Conservation (phyloP, 305 asterid genomes). For the Solanum hybrid region DNA sequence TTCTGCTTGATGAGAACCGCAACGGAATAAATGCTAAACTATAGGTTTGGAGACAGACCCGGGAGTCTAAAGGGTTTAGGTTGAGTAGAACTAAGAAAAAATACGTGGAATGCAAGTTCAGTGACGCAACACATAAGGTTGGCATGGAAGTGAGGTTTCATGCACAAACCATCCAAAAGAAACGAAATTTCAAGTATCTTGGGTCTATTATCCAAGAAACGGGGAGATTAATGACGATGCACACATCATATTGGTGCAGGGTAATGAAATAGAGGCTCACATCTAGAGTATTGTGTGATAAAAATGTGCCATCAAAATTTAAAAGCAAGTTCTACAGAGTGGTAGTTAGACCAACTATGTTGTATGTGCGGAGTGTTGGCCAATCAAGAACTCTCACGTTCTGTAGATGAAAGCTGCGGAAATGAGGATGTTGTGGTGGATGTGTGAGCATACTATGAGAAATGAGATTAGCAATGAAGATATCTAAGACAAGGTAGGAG, state of each 20-base stretch:
- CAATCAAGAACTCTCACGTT: neutral
- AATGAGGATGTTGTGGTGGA: neutral
- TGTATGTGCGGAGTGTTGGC: neutral
- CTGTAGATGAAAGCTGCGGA: neutral
- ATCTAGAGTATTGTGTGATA: neutral
- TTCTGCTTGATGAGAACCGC: neutral
- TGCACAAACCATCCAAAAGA: neutral
- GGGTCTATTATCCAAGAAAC: neutral
- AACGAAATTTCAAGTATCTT: neutral
- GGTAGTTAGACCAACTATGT: neutral
- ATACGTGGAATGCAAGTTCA: neutral
- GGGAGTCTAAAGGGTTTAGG: neutral
- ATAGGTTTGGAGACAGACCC: neutral
- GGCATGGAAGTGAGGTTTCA: neutral
- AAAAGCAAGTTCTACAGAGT: neutral
- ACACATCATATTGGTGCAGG: neutral
- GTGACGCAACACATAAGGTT: neutral
- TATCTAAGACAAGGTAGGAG: neutral
- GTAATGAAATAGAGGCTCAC: neutral
- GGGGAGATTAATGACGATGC: neutral
- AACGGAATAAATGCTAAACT: neutral
- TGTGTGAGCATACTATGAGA: neutral
- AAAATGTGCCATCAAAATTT: neutral
- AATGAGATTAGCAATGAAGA: neutral
- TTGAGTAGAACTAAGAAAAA: neutral